These are phyloP conservation scores for Candida qinlingensis DNA, from an alignment of 805 yeast species.

Conservation along the genomic window DNA sequence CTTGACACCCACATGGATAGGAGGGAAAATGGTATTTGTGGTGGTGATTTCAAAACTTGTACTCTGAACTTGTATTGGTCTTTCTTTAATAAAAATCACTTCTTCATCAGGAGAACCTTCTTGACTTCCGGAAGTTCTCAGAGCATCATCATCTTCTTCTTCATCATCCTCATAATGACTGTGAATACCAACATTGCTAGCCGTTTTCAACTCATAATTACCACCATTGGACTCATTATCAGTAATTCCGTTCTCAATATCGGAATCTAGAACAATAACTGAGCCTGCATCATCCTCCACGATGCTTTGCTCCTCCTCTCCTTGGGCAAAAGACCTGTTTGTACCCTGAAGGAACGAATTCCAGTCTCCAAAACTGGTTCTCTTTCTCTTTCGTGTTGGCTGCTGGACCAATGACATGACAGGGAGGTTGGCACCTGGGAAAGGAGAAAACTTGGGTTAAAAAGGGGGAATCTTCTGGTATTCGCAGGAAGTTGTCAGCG, in stretches of 20 bases:
- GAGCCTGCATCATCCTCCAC: constrained; percentile 19
- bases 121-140: constrained; percentile 1
- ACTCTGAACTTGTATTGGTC: not conserved
- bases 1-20: constrained; percentile 27
- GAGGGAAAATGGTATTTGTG: constrained; percentile 6
- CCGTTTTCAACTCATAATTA: constrained; percentile 9
- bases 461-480: not conserved
- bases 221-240: constrained; percentile 1
- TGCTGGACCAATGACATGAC: constrained; percentile 23
- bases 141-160: constrained; percentile 6
- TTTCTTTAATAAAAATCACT: constrained; percentile 5
- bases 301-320: constrained; percentile 10
- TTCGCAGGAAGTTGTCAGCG: not conserved
- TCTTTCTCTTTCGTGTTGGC: constrained; percentile 34
- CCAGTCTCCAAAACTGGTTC: constrained; percentile 27
- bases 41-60: not conserved
- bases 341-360: constrained; percentile 19
- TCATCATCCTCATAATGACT: constrained; percentile 2
- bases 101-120: constrained; percentile 13
- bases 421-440: not conserved
- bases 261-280: constrained; percentile 36
- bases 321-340: constrained; percentile 9
- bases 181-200: not conserved
- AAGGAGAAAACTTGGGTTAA: not conserved
- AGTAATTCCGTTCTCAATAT: constrained; percentile 19